A percentile compares a stretch with the other conserved stretches of the same genome.
These are phyloP conservation scores for Cutaneotrichosporon sp. DNA, from an alignment of 1,284 basidiomycete genomes.

Conservation along the genomic window DNA sequence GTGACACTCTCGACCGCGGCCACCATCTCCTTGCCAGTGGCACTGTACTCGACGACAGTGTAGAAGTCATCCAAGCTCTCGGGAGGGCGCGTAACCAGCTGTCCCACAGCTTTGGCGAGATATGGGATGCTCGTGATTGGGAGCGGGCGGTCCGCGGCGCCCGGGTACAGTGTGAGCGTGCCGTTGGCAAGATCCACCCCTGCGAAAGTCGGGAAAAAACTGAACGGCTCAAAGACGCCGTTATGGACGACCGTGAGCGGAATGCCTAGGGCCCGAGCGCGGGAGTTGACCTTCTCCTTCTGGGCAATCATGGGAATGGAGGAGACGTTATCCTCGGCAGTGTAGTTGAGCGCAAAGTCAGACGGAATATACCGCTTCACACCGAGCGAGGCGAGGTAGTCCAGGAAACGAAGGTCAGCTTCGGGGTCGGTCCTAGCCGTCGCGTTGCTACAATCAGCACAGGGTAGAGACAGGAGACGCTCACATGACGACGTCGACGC, in stretches of 20 bases:
- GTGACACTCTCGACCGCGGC: constrained; percentile 3
- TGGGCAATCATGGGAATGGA: background rate
- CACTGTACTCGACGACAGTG: constrained; percentile 6
- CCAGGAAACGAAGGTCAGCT: background rate
- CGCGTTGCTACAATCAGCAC: background rate
- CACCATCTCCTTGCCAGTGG: constrained; percentile 7
- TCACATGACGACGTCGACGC: background rate
- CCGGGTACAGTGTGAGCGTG: constrained; percentile 6
- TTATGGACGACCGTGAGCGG: constrained; percentile 5
- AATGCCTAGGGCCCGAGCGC: constrained; percentile 3
- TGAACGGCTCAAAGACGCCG: constrained; percentile 10
- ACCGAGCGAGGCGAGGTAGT: background rate
- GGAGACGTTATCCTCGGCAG: background rate
- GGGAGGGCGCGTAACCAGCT: background rate
- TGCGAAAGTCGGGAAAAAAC: background rate
- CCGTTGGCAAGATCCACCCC: constrained; percentile 8
- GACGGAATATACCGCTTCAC: constrained; percentile 12
- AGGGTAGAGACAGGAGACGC: background rate
- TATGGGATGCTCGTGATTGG: constrained; percentile 6
- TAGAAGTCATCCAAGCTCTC: background rate
- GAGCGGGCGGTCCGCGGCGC: background rate
- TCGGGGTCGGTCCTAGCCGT: background rate
- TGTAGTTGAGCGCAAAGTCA: constrained; percentile 12
- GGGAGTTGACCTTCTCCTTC: background rate
- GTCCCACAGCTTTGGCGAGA: no score